A percentile compares a stretch with the other conserved stretches of the same genome.
Evolutionary conservation across 2,329 filamentous ascomycete species (phyloP).

Genomic region (Sporothrix dimorphospora): DNA sequence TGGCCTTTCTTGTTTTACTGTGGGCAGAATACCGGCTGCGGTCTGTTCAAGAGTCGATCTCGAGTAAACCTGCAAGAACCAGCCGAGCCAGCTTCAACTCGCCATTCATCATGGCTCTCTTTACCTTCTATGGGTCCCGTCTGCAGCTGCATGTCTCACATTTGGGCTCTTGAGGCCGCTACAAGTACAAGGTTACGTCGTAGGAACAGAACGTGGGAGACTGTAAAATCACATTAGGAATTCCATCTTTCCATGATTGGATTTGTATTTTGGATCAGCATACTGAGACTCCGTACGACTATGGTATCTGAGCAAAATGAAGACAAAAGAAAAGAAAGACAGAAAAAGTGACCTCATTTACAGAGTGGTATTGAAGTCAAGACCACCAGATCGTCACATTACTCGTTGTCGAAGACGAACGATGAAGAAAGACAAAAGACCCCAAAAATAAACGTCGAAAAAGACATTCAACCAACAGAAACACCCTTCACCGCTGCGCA

Average conservation of each 20-base stretch:
- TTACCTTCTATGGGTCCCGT: neutral
- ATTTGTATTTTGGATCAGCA: neutral
- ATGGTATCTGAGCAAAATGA: neutral
- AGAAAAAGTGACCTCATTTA: neutral
- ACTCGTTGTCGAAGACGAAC: neutral
- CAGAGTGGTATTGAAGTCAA: neutral
- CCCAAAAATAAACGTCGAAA: neutral
- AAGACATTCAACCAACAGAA: neutral
- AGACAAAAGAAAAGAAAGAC: neutral
- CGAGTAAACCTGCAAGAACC: neutral
- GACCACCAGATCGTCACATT: neutral
- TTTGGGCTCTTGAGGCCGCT: neutral
- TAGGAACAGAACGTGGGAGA: neutral
- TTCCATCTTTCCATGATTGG: neutral
- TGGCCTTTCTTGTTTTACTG: neutral
- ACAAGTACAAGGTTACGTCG: conserved; percentile 13
- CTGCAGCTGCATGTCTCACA: conserved; percentile 19
- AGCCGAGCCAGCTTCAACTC: neutral
- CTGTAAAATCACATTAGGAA: neutral
- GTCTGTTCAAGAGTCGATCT: conserved; percentile 3
- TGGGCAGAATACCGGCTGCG: neutral
- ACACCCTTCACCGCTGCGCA: neutral
- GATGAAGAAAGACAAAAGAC: neutral
- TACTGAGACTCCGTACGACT: too few relatives aligned
- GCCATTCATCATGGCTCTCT: neutral